Base-by-base conservation (phyloP, 352 stramenopile species). In the Phytopythium mirpurense region DNA sequence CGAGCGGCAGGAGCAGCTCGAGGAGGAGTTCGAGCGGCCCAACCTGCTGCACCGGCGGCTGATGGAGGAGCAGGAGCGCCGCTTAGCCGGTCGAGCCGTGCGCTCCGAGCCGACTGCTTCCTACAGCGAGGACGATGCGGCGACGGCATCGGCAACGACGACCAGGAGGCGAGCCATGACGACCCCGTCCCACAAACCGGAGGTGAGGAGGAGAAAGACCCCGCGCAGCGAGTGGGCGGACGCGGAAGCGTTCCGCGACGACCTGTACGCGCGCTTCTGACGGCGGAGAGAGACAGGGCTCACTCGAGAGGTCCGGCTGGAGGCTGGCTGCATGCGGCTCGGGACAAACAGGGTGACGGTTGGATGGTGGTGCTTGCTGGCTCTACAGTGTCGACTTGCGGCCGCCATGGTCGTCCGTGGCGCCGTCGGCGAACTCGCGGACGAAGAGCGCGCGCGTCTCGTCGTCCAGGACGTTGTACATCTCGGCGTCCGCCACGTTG, bases 401-500 rank as follows among this genome's bases (percentile, higher is more conserved):
- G n/a, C n/a, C n/a, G n/a, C n/a, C n/a, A n/a, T n/a, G n/a, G n/a
- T n/a, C n/a, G n/a, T n/a, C n/a, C n/a, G n/a, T n/a, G n/a, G n/a
- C n/a, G n/a, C n/a, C n/a, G n/a, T n/a, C n/a, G n/a, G 53, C 57
- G 38, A 85, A 85, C 44, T 82, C 60, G 1, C 55, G 62, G 40
- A 85, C 41, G 55, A 63, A 78, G 47, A 70, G 71, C 6, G 70
- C 47, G 21, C 66, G 68, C 29, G 72, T 74, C 11, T 62, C 67
- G 12, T 66, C 56, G 61, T 85, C 74, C 27, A 85, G 46, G 16
- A 85, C 71, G 38, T 83, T 85, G 64, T 80, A 85, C 74, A 85
- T 82, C 56, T 78, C 71, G 41, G 74, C 74, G 23, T 85, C 74
- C 8, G 51, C 51, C 27, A 65, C 52, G 47, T 85, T 69, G 51